phyloP scores from a whole-genome alignment of 2,329 filamentous ascomycete species.

The Thelonectria discophora region DNA sequence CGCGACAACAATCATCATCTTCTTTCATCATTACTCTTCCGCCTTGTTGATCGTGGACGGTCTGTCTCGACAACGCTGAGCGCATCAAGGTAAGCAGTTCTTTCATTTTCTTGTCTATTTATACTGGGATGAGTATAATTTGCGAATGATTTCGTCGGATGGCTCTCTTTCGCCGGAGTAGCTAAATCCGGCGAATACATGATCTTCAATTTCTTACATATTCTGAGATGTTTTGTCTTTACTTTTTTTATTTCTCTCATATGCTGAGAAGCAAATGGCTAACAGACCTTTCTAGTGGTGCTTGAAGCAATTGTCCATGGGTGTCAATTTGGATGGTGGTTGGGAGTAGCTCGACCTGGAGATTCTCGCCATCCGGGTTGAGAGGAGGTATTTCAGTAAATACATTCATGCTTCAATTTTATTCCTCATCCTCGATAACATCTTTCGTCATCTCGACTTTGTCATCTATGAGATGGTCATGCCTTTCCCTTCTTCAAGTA shows the following conservation, averaged over 20 bases:
- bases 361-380: neutral
- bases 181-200: constrained; percentile 79
- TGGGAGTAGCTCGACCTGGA: too few relatives aligned
- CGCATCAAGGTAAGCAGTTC: constrained; percentile 44
- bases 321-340: neutral
- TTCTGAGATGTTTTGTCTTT: constrained; percentile 71
- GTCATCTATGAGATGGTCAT: constrained; percentile 22
- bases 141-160: constrained; percentile 93
- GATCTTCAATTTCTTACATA: constrained; percentile 99
- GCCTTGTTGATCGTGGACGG: constrained; percentile 6
- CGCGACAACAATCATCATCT: neutral
- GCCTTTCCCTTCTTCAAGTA: constrained; percentile 64
- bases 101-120: constrained; percentile 15
- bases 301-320: neutral
- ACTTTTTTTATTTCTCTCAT: constrained; percentile 31
- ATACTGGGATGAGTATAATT: constrained; percentile 89
- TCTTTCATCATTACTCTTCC: neutral
- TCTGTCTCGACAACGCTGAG: constrained; percentile 1
- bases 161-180: constrained; percentile 89
- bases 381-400: too few relatives aligned
- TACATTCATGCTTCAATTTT: too few relatives aligned
- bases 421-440: too few relatives aligned
- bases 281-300: constrained; percentile 35
- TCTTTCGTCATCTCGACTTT: too few relatives aligned
- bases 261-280: constrained; percentile 29